phyloP scores from a whole-genome alignment of 768 basidiomycete genomes.

The Mycena polygramma region DNA sequence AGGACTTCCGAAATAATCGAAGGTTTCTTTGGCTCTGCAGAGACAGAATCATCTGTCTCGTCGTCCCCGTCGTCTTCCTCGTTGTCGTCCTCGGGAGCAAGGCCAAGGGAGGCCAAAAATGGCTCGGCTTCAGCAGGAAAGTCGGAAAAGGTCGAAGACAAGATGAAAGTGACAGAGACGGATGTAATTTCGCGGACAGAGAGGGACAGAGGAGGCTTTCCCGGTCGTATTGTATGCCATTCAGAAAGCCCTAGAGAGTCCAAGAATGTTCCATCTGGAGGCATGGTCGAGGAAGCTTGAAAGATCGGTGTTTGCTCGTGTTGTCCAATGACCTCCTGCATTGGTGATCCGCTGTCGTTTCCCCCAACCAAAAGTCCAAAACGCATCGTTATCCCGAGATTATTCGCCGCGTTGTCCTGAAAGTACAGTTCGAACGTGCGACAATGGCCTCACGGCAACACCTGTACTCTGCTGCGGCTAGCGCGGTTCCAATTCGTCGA shows the following conservation, averaged over 20 bases:
- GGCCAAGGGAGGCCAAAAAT: conserved; percentile 57
- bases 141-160: conserved; percentile 66
- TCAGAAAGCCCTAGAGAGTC: conserved; percentile 42
- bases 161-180: conserved; percentile 85
- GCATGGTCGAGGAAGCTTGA: conserved; percentile 39
- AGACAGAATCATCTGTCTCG: conserved; percentile 45
- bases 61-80: conserved; percentile 53
- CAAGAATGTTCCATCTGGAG: conserved; percentile 40
- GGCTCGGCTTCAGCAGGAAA: conserved; percentile 53
- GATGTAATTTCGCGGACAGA: conserved; percentile 86
- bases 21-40: conserved; percentile 44
- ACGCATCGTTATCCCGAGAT: too few relatives aligned
- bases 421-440: too few relatives aligned
- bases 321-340: not conserved
- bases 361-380: not conserved
- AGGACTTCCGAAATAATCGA: conserved; percentile 76
- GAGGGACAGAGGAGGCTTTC: conserved; percentile 79
- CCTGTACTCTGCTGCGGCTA: too few relatives aligned
- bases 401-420: not conserved
- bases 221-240: conserved; percentile 85
- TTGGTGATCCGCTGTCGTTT: not conserved
- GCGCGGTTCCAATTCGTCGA: too few relatives aligned
- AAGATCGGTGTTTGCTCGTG: conserved; percentile 1
- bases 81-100: conserved; percentile 48
- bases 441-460: too few relatives aligned